Evolutionary conservation across 305 asterid species (phyloP).

Genomic region (Fraxinus platypoda): DNA sequence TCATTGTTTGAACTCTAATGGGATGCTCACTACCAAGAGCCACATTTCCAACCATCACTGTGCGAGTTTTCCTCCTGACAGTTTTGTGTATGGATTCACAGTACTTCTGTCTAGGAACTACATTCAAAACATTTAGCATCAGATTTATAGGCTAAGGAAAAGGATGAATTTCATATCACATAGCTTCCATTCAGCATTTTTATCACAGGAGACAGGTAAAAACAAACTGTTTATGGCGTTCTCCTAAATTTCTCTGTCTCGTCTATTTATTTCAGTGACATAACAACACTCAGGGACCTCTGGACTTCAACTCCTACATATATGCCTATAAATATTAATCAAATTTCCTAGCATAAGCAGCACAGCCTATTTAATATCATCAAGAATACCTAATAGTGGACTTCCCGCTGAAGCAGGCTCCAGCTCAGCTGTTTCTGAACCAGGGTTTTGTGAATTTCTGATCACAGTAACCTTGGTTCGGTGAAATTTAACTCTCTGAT

Average conservation of each 20-base stretch:
- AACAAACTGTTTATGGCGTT: neutral
- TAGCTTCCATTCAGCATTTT: neutral
- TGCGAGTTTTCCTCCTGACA: constrained; percentile 82
- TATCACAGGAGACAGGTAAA: constrained; percentile 1
- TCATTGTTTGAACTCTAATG: constrained; percentile 94
- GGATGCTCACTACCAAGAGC: constrained; percentile 98
- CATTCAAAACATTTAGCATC: constrained; percentile 29
- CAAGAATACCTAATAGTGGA: constrained; percentile 69
- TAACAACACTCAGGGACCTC: neutral
- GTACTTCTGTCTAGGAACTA: constrained; percentile 94
- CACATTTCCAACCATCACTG: constrained; percentile 98
- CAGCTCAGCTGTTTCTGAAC: constrained; percentile 79
- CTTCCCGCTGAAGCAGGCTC: constrained; percentile 97
- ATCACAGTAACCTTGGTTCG: constrained; percentile 64
- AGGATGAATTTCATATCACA: neutral
- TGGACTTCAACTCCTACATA: neutral
- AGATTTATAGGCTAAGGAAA: constrained; percentile 17
- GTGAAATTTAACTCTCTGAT: constrained; percentile 63
- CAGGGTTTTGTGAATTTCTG: constrained; percentile 61
- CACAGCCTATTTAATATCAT: neutral
- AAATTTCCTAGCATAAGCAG: neutral
- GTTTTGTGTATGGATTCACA: constrained; percentile 92
- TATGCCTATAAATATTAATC: neutral
- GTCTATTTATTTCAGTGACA: neutral
- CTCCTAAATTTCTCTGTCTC: neutral